Base-by-base conservation (phyloP, 352 stramenopile genomes). In the Phytophthora multivora region DNA sequence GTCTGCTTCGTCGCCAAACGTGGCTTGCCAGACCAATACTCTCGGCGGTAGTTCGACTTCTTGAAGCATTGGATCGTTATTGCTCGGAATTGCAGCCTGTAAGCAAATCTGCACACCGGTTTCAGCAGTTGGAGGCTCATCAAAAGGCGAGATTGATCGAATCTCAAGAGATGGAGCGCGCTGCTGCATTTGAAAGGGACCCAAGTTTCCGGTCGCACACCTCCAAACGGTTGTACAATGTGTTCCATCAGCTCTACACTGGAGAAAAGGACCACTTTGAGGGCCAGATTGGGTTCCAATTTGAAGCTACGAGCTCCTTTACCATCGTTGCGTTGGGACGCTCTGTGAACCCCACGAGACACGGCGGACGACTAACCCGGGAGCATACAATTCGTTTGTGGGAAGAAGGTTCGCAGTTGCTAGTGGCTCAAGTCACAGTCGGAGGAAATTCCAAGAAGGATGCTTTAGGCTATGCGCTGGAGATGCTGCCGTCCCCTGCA, bases 201-300 rank as follows among this genome's bases (percentile, higher is more conserved):
- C 48, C 79, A 2, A 74, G 69, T 1, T 73, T 68, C 12, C 66
- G 77, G 41, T 69, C 81, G 9, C 80, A 86, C 39, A 66, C 72
- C 25, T 85, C 80, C 3, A 92, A 91, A 49, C 73, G 83, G 16
- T 75, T 95, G 43, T 91, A 96, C 63, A 96, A 96, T 30, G 84
- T 95, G 25, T 96, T 96, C 53, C 86, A 89, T 47, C 84, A 95
- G 39, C 77, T 96, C 1, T 96, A 96, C 66, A 96, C 84, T 0
- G 88, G 88, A 9, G 86, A 94, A 61, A 96, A 96, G 54, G 88
- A 96, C 31, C 88, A 96, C 69, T 96, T 96, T 51, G 88, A 96
- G 62, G 88, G 88, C 0, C 88, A 96, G 56, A 96, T 96, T 56
- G 88, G 88, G 5, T 96, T 96, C 45, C 88, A 96, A 50, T 96